Evolutionary conservation across 2,329 filamentous ascomycete species (phyloP).

Genomic region (Colletotrichum sp.): DNA sequence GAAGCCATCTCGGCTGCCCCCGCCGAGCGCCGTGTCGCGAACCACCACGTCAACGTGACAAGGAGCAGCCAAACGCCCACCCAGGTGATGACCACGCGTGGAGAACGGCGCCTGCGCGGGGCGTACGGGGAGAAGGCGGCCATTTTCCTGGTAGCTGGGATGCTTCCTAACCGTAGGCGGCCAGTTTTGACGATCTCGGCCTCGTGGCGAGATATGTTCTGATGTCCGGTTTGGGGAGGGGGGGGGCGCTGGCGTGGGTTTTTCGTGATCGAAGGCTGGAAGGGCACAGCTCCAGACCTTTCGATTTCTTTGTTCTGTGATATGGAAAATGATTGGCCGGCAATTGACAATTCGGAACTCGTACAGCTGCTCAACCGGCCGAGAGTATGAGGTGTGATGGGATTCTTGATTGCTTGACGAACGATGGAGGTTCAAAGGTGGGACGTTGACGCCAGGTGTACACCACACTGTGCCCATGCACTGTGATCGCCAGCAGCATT

Average conservation of each 20-base stretch:
- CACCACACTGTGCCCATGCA: not conserved
- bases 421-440: not conserved
- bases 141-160: not conserved
- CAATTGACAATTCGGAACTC: not conserved
- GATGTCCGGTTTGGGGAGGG: not conserved
- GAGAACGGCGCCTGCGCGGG: conserved; percentile 9
- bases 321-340: not conserved
- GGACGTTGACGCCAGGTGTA: not conserved
- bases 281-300: not conserved
- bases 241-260: not conserved
- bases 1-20: not conserved
- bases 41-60: conserved; percentile 19
- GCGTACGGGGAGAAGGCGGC: conserved; percentile 18
- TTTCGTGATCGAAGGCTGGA: not conserved
- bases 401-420: not conserved
- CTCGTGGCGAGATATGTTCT: not conserved
- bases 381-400: not conserved
- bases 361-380: not conserved
- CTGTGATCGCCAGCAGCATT: not conserved
- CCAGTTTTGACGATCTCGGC: not conserved
- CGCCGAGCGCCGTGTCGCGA: conserved; percentile 1
- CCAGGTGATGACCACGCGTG: conserved; percentile 17
- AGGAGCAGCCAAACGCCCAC: conserved; percentile 18
- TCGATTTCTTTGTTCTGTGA: not conserved
- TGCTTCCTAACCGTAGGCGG: not conserved